A percentile compares a stretch with the other conserved stretches of the same genome.
Conservation (phyloP, 495 filamentous ascomycete genomes). For the Xylona heveae region DNA sequence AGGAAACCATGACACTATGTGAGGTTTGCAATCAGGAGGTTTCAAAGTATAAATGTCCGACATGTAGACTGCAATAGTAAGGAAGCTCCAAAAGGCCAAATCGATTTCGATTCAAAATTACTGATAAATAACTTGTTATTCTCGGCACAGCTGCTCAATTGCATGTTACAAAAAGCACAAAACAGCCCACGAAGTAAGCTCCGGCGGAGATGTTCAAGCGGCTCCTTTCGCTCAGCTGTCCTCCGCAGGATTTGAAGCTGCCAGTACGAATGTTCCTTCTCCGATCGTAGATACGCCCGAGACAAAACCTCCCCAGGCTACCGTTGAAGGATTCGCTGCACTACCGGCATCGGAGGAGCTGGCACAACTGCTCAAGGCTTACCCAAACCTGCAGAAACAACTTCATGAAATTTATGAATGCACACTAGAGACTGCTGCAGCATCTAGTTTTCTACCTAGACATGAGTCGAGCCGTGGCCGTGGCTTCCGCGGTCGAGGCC, state of each 20-base stretch:
- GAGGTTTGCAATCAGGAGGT: conserved; percentile 33
- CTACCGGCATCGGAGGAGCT: neutral
- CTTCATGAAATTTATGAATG: neutral
- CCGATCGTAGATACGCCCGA: neutral
- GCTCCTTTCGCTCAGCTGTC: no score
- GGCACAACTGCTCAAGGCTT: neutral
- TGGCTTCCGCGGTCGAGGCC: neutral
- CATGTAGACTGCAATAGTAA: conserved; percentile 42
- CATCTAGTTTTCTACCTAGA: no score
- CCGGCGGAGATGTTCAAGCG: neutral
- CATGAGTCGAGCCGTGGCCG: neutral
- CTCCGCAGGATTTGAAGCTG: no score
- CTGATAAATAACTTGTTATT: no score
- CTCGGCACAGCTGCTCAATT: conserved; percentile 39
- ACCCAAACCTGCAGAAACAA: neutral
- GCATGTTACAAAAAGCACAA: conserved; percentile 45
- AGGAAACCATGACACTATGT: conserved; percentile 17
- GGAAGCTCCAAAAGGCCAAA: no score
- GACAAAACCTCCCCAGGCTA: neutral
- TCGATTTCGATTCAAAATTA: no score
- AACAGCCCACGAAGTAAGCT: conserved; percentile 1
- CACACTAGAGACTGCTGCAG: no score
- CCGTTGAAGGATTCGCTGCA: neutral
- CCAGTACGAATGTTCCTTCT: no score
- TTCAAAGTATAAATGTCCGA: conserved; percentile 44